Percentiles rank a stretch among this genome's conserved stretches.
These are phyloP conservation scores for Astragalus glycyphyllos DNA, from an alignment of 306 rosid genomes.

Conservation along the genomic window DNA sequence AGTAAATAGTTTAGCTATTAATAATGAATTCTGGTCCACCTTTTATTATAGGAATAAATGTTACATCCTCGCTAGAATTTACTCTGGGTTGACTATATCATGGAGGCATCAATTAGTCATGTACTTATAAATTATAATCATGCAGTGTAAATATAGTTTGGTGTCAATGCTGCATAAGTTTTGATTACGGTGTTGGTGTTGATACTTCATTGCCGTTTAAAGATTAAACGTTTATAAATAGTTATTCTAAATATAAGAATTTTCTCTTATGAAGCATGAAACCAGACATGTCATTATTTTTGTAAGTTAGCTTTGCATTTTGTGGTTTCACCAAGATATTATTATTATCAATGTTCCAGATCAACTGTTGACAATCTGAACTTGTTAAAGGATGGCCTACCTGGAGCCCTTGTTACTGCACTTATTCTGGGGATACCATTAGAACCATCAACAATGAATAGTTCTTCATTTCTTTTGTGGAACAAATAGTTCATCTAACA, in stretches of 20 bases:
- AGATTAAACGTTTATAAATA: conserved; percentile 10
- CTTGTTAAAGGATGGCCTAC: conserved; percentile 84
- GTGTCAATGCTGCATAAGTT: conserved; percentile 26
- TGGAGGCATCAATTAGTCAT: conserved; percentile 30
- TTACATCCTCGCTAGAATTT: conserved; percentile 11
- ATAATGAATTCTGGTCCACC: conserved; percentile 32
- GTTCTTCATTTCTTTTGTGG: conserved; percentile 16
- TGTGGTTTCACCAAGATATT: conserved; percentile 45
- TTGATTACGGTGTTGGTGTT: conserved; percentile 5
- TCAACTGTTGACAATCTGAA: conserved; percentile 87
- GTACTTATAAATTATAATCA: conserved; percentile 5
- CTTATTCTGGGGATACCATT: conserved; percentile 72
- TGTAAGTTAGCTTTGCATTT: conserved; percentile 8
- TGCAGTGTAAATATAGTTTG: conserved; percentile 17
- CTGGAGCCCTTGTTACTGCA: conserved; percentile 88
- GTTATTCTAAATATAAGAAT: conserved; percentile 7
- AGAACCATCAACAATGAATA: conserved; percentile 25
- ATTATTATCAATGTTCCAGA: conserved; percentile 58
- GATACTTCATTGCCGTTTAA: conserved; percentile 16
- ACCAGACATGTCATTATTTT: background rate
- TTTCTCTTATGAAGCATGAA: background rate
- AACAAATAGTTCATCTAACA: conserved; percentile 28
- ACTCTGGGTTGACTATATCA: conserved; percentile 27
- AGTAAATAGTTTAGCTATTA: conserved; percentile 31
- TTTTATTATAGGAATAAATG: conserved; percentile 22